A percentile compares a stretch with the other conserved stretches of the same genome.
phyloP scores from a whole-genome alignment of 2,329 filamentous ascomycete genomes.

The Cephalotrichum gorgonifer region DNA sequence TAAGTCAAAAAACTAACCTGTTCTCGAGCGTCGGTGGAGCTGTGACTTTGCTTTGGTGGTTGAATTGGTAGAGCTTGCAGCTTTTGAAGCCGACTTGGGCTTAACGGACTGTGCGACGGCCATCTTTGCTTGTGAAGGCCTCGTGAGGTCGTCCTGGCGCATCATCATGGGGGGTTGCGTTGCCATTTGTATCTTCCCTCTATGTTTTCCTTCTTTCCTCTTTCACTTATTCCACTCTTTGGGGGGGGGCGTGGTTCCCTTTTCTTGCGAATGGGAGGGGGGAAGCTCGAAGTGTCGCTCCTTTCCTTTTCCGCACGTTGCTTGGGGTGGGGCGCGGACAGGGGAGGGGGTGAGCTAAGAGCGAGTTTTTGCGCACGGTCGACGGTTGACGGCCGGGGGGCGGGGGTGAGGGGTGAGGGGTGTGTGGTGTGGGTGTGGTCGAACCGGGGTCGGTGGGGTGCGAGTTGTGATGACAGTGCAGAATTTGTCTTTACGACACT shows the following conservation, averaged over 20 bases:
- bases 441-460: constrained; percentile 1
- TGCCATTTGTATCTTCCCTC: constrained; percentile 50
- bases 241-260: constrained; percentile 5
- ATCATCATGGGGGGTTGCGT: constrained; percentile 56
- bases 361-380: constrained; percentile 4
- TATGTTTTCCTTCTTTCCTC: constrained; percentile 6
- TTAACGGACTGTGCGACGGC: constrained; percentile 49
- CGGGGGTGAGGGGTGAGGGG: constrained; percentile 9
- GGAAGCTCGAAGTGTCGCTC: constrained; percentile 1
- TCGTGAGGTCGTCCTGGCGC: constrained; percentile 34
- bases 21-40: constrained; percentile 89
- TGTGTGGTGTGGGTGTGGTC: neutral
- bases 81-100: constrained; percentile 46
- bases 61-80: constrained; percentile 31
- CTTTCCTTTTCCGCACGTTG: constrained; percentile 5
- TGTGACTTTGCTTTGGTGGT: constrained; percentile 68
- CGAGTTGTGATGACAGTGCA: constrained; percentile 1
- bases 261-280: constrained; percentile 7
- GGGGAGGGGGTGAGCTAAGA: constrained; percentile 4
- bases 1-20: constrained; percentile 51
- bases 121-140: constrained; percentile 39
- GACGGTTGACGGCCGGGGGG: constrained; percentile 6
- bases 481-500: neutral
- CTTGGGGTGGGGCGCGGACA: constrained; percentile 7
- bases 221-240: neutral